A percentile compares a stretch with the other conserved stretches of the same genome.
Conservation (phyloP, 352 stramenopile genomes). For the Globisporangium polare region DNA sequence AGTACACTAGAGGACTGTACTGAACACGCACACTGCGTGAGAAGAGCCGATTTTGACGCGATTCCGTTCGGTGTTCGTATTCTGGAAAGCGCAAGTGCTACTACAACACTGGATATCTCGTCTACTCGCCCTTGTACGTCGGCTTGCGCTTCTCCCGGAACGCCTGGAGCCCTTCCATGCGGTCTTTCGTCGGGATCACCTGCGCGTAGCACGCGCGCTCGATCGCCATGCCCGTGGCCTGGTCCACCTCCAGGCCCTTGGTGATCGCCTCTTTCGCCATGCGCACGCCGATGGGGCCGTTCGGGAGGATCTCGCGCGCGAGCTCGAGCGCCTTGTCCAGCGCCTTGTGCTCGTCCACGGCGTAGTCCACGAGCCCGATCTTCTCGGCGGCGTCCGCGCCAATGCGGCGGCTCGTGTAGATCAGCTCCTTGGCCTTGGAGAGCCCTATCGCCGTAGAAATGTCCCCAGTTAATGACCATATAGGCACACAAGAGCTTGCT, state of each 20-base stretch:
- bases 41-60: no score
- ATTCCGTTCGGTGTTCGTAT: no score
- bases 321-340: slow-evolving; percentile 77
- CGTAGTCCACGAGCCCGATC: slow-evolving; percentile 88
- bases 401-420: slow-evolving; percentile 90
- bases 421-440: slow-evolving; percentile 93
- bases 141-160: slow-evolving; percentile 93
- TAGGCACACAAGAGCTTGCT: not conserved
- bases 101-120: not conserved
- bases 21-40: no score
- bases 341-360: slow-evolving; percentile 63
- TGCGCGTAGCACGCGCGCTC: slow-evolving; percentile 91
- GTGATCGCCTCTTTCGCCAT: slow-evolving; percentile 35
- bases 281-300: slow-evolving; percentile 89
- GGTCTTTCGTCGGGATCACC: slow-evolving; percentile 89
- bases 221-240: slow-evolving; percentile 86
- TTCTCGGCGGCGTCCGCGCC: slow-evolving; percentile 65
- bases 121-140: slow-evolving; percentile 37
- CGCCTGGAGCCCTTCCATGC: slow-evolving; percentile 89
- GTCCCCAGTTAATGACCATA: not conserved
- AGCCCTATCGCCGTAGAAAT: slow-evolving; percentile 41
- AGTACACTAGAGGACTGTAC: no score
- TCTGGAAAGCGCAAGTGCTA: not conserved
- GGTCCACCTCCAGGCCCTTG: slow-evolving; percentile 81
- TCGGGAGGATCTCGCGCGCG: slow-evolving; percentile 87